A percentile compares a stretch with the other conserved stretches of the same genome.
These are phyloP conservation scores for Cucurbita argyrosperma DNA, from an alignment of 306 rosid genomes.

Conservation along the genomic window DNA sequence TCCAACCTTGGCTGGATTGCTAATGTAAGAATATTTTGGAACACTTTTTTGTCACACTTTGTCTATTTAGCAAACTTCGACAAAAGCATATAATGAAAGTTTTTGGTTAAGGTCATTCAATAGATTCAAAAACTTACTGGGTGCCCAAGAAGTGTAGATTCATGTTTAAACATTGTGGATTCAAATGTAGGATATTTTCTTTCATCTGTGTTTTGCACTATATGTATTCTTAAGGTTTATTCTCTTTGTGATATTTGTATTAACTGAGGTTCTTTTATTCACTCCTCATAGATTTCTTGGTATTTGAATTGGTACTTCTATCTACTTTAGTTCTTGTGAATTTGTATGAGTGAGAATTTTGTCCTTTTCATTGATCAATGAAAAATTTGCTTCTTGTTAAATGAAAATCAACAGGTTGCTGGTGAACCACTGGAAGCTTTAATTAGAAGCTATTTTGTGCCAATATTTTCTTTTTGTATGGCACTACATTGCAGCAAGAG, in stretches of 20 bases:
- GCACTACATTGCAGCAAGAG: constrained; percentile 64
- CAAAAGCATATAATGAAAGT: background rate
- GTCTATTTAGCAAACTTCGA: background rate
- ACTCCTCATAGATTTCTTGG: background rate
- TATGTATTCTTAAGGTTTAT: background rate
- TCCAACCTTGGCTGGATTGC: constrained; percentile 62
- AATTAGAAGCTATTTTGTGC: constrained; percentile 52
- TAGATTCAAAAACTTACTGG: background rate
- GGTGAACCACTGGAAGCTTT: constrained; percentile 50
- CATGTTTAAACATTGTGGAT: background rate
- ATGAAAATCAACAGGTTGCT: constrained; percentile 40
- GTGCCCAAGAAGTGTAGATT: background rate
- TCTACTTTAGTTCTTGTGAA: background rate
- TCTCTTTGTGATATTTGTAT: background rate
- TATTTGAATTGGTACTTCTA: background rate
- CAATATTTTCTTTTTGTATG: constrained; percentile 61
- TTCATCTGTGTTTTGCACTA: background rate
- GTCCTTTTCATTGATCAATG: background rate
- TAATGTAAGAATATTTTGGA: constrained; percentile 31
- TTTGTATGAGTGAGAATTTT: background rate
- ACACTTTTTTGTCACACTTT: background rate
- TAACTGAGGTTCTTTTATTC: background rate
- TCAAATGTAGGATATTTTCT: background rate
- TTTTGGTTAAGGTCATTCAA: background rate
- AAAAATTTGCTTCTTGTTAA: background rate